These are phyloP conservation scores for Fusarium sp. DNA, from an alignment of 2,329 filamentous ascomycete genomes.

Conservation along the genomic window DNA sequence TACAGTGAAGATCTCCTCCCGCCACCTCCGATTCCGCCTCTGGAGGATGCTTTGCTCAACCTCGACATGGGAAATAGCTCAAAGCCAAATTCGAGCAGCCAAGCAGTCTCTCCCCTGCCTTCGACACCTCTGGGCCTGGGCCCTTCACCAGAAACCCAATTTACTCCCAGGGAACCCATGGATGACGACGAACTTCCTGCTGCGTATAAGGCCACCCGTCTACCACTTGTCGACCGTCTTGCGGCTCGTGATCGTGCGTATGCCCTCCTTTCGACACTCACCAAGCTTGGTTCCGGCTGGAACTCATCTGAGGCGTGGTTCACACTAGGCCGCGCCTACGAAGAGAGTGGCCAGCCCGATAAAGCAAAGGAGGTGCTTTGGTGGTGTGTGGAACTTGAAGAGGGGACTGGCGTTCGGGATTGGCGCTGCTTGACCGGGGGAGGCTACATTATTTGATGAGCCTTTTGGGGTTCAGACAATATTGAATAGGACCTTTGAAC, in stretches of 20 bases:
- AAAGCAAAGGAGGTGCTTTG: conserved; percentile 93
- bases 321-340: conserved; percentile 84
- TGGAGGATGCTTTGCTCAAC: conserved; percentile 42
- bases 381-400: conserved; percentile 98
- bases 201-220: conserved; percentile 66
- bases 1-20: conserved; percentile 76
- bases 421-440: conserved; percentile 78
- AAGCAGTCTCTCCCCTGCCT: conserved; percentile 46
- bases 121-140: conserved; percentile 59
- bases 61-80: background rate
- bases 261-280: conserved; percentile 81
- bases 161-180: conserved; percentile 25
- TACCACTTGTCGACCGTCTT: conserved; percentile 82
- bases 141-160: conserved; percentile 34
- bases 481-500: background rate
- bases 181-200: conserved; percentile 57
- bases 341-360: conserved; percentile 83
- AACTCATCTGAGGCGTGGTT: conserved; percentile 95
- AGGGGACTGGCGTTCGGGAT: conserved; percentile 78
- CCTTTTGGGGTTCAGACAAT: background rate
- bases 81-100: conserved; percentile 1
- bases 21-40: conserved; percentile 59
- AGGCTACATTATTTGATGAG: conserved; percentile 64
- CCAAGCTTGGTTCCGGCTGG: conserved; percentile 88
- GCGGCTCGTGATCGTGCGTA: conserved; percentile 90